These are phyloP conservation scores for Pyricularia grisea DNA, from an alignment of 2,329 filamentous ascomycete species.

Conservation along the genomic window DNA sequence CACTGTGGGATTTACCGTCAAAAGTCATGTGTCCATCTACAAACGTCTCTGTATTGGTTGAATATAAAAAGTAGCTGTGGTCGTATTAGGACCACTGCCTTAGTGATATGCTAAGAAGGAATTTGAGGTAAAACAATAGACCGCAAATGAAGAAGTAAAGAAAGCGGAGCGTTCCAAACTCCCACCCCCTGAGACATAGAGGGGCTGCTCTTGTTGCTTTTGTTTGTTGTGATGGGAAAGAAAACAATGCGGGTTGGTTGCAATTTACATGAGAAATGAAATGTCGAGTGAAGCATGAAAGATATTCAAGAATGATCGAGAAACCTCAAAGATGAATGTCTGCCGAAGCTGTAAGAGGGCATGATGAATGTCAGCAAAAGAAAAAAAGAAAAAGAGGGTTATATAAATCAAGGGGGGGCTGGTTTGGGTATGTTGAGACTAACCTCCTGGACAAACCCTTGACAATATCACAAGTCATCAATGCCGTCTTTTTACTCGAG, in stretches of 20 bases:
- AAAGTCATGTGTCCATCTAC: background rate
- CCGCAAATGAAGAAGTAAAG: background rate
- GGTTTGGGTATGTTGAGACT: background rate
- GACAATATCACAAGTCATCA: background rate
- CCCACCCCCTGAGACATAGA: background rate
- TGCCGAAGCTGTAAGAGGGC: background rate
- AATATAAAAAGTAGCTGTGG: background rate
- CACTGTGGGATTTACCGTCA: background rate
- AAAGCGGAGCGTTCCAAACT: background rate
- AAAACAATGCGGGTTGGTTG: background rate
- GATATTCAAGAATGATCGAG: background rate
- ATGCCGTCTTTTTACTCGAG: constrained; percentile 4
- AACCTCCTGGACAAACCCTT: background rate
- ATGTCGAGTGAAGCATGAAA: background rate
- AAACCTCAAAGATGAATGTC: background rate
- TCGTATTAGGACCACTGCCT: background rate
- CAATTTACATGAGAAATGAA: background rate
- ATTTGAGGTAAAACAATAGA: background rate
- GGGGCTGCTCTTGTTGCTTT: background rate
- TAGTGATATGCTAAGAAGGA: background rate
- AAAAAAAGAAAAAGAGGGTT: too few species aligned
- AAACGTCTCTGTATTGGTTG: background rate
- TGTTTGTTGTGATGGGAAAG: background rate
- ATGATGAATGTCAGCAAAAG: background rate
- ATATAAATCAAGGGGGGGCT: too few species aligned